Evolutionary conservation across 768 basidiomycete genomes (phyloP).

Genomic region (Trametes cingulata): DNA sequence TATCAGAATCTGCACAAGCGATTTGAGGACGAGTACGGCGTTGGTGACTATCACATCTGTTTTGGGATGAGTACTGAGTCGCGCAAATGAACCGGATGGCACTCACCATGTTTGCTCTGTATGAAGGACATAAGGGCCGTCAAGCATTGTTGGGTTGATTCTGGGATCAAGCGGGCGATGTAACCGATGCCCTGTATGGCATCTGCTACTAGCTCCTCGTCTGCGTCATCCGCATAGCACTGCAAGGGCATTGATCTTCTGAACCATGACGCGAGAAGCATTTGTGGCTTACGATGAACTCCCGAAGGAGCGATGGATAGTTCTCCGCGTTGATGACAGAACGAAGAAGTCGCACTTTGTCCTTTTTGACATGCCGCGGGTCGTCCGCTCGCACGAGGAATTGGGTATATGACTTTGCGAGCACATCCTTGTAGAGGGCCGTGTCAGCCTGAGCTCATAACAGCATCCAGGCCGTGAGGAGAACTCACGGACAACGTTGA

Average conservation of each 20-base stretch:
- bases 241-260: conserved; percentile 37
- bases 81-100: neutral
- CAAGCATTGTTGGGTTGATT: conserved; percentile 70
- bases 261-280: neutral
- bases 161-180: conserved; percentile 68
- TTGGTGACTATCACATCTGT: conserved; percentile 75
- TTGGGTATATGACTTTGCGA: conserved; percentile 59
- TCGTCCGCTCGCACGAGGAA: conserved; percentile 77
- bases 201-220: conserved; percentile 69
- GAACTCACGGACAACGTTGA: conserved; percentile 62
- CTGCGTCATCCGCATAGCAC: conserved; percentile 81
- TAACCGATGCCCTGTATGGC: conserved; percentile 79
- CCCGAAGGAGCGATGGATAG: conserved; percentile 69
- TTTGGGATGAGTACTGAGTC: neutral
- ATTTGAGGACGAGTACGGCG: conserved; percentile 84
- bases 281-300: conserved; percentile 68
- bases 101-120: conserved; percentile 64
- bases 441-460: neutral
- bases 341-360: conserved; percentile 77
- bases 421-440: conserved; percentile 51
- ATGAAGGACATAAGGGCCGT: conserved; percentile 78
- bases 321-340: conserved; percentile 66
- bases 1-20: conserved; percentile 73
- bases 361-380: conserved; percentile 60
- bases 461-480: neutral